Percentiles rank a stretch among this genome's conserved stretches.
These are phyloP conservation scores for Tylopilus subfusipes DNA, from an alignment of 768 basidiomycete genomes.

Conservation along the genomic window DNA sequence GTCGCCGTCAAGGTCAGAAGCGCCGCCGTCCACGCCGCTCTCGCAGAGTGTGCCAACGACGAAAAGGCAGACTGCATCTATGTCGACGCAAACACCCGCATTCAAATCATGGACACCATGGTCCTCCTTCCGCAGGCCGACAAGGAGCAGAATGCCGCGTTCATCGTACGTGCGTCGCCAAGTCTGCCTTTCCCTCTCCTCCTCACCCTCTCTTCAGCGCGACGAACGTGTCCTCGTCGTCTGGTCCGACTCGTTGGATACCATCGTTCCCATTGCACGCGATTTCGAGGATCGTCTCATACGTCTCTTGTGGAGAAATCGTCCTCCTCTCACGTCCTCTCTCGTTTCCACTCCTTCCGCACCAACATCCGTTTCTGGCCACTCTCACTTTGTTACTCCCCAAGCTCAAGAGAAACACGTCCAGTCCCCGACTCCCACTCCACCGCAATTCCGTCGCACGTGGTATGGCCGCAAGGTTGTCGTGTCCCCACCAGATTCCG, in stretches of 20 bases:
- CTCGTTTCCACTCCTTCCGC: conserved; percentile 28
- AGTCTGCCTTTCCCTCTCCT: neutral
- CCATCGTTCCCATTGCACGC: conserved; percentile 52
- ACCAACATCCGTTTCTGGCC: conserved; percentile 35
- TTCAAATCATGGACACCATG: conserved; percentile 82
- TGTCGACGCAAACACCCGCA: conserved; percentile 59
- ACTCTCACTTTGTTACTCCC: conserved; percentile 31
- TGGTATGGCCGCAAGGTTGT: conserved; percentile 61
- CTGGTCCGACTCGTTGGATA: conserved; percentile 79
- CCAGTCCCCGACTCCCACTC: conserved; percentile 23
- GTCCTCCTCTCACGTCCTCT: conserved; percentile 24
- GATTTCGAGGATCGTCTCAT: conserved; percentile 60
- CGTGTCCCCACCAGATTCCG: conserved; percentile 31
- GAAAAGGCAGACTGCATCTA: conserved; percentile 37
- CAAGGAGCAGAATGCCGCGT: conserved; percentile 48
- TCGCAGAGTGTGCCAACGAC: conserved; percentile 36
- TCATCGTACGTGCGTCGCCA: conserved; percentile 55
- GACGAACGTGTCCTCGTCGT: conserved; percentile 83
- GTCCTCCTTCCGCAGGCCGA: conserved; percentile 58
- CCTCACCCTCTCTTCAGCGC: conserved; percentile 40
- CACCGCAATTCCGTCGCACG: conserved; percentile 40
- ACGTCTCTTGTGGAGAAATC: conserved; percentile 50
- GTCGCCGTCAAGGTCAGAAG: conserved; percentile 53
- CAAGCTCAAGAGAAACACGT: conserved; percentile 11
- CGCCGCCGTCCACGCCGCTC: conserved; percentile 49